Evolutionary conservation across 2,329 filamentous ascomycete genomes (phyloP).

Genomic region (Colletotrichum sp.): DNA sequence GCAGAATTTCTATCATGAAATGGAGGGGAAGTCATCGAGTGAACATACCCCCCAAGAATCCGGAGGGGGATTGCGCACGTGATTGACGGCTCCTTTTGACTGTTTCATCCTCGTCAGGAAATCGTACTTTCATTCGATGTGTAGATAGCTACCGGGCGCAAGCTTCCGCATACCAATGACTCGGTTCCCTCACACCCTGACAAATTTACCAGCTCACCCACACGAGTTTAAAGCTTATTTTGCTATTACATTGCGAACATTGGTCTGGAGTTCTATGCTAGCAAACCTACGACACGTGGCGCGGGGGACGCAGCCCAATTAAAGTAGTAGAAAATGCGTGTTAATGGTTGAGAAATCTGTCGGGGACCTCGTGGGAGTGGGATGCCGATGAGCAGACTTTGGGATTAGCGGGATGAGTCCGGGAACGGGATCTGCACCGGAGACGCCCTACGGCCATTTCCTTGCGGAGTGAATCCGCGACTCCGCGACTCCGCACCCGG

Average conservation of each 20-base stretch:
- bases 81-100: background rate
- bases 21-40: background rate
- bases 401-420: background rate
- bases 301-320: background rate
- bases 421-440: background rate
- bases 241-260: rapidly evolving
- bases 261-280: too few species aligned
- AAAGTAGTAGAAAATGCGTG: background rate
- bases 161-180: background rate
- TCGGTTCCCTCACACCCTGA: background rate
- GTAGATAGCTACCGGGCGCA: too few species aligned
- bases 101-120: background rate
- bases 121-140: background rate
- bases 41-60: too few species aligned
- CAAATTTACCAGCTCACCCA: background rate
- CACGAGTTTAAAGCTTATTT: background rate
- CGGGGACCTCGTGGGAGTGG: background rate
- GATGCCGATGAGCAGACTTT: background rate
- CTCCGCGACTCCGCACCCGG: background rate
- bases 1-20: background rate
- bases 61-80: background rate
- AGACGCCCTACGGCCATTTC: rapidly evolving
- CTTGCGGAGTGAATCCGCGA: background rate
- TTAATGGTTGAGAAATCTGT: background rate
- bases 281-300: background rate